Evolutionary conservation across 495 filamentous ascomycete genomes (phyloP).

Genomic region (Penicillium robsamsonii): DNA sequence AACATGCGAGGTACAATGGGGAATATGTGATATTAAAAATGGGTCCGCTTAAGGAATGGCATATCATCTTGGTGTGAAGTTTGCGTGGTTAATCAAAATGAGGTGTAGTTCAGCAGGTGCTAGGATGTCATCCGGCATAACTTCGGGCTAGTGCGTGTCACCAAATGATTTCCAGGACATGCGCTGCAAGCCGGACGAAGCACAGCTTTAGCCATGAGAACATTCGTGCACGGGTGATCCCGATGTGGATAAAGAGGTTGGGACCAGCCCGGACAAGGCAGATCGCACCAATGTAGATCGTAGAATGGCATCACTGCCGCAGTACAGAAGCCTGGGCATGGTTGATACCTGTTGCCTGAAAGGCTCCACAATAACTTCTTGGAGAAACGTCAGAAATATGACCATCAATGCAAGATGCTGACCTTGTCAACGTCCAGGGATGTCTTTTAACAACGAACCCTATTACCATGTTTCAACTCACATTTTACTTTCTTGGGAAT

Average conservation of each 20-base stretch:
- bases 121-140: background rate
- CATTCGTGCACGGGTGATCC: background rate
- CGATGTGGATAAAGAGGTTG: background rate
- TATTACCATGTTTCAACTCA: background rate
- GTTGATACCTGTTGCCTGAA: background rate
- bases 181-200: background rate
- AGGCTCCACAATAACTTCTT: background rate
- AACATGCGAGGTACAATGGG: background rate
- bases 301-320: background rate
- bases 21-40: background rate
- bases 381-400: slow-evolving; percentile 5
- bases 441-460: background rate
- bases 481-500: background rate
- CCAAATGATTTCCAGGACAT: background rate
- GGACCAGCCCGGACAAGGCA: background rate
- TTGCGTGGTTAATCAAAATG: background rate
- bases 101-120: background rate
- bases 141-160: background rate
- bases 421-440: background rate
- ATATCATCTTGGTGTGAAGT: background rate
- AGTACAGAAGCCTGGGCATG: background rate
- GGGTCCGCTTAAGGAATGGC: background rate
- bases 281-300: background rate
- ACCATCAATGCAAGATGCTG: slow-evolving; percentile 1
- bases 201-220: background rate